Percentiles rank a stretch among this genome's conserved stretches.
Evolutionary conservation across 331 rosid genomes (phyloP).

Genomic region (Ulmus americana): DNA sequence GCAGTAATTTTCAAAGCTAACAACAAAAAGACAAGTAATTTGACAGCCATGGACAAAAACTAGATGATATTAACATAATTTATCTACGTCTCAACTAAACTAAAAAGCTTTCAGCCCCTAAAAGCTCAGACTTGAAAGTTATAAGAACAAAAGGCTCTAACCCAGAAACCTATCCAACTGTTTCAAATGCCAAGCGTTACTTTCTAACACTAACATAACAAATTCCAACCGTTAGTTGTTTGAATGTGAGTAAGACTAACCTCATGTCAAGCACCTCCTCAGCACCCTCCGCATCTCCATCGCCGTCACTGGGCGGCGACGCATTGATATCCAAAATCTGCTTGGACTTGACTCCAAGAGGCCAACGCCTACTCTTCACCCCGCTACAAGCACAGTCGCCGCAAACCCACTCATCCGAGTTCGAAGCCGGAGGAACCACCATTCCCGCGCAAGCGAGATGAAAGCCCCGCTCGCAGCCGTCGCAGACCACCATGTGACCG

Average conservation of each 20-base stretch:
- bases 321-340: constrained; percentile 84
- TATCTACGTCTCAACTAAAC: background rate
- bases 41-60: background rate
- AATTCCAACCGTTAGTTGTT: too few species aligned
- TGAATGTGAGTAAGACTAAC: constrained; percentile 25
- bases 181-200: constrained; percentile 1
- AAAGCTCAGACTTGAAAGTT: background rate
- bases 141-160: background rate
- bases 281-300: constrained; percentile 41
- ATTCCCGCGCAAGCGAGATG: constrained; percentile 73
- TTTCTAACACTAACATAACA: too few species aligned
- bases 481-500: constrained; percentile 68
- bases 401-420: constrained; percentile 78
- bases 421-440: constrained; percentile 49
- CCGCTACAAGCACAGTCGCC: constrained; percentile 60
- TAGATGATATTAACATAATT: background rate
- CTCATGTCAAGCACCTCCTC: constrained; percentile 52
- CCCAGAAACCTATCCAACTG: background rate
- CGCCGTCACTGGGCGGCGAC: constrained; percentile 79
- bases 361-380: constrained; percentile 88
- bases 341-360: constrained; percentile 80
- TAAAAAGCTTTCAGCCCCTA: constrained; percentile 12
- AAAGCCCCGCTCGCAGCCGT: constrained; percentile 84
- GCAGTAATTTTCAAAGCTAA: background rate
- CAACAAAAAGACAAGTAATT: background rate